Evolutionary conservation across 208 protist species (phyloP), one percentile per base, ranked within the genome.

Genomic region (Trypanosoma brucei): DNA sequence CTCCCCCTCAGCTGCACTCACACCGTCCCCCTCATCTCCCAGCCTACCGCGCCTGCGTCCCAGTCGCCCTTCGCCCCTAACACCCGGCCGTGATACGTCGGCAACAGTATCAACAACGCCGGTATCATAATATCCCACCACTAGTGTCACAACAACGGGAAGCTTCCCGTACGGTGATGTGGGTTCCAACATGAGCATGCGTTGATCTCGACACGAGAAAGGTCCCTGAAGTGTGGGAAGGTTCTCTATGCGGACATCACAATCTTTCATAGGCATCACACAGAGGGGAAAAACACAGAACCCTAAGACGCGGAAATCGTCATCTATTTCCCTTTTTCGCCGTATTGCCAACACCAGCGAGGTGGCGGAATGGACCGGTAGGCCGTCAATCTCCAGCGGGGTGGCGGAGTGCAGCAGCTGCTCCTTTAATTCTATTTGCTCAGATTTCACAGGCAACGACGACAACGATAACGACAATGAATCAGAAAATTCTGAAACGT

Each of bases 271-370:
- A 40, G 86, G 85, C 83, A 95, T 81, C 62, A 95, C 77, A 68
- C 86, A 95, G 31, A 95, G 74, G 31, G 89, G 89, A 62, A 95
- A 81, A 51, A 95, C 89, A 54, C 84, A 86, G 75, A 92, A 93
- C 55, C 89, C 89, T 39, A 92, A 55, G 7, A 95, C 86, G 30
- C 78, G 62, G 65, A 83, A 86, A 8, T 54, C 34, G 5, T 55
- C 40, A 39, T 75, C 62, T 4, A 68, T 78, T 14, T 66, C 58
- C 7, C 62, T 60, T 9, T 76, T 85, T 1, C 83, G 80, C 1
- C 89, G 84, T 57, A 95, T 87, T 9, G 89, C 89, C 22, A 95
- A 59, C 33, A 95, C 89, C 30, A 95, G 65, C 31, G 88, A 91
- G 6, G 88, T 95, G 11, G 85, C 56, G 22, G 88, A 79, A 62